Evolutionary conservation across 108 stramenopile genomes (phyloP).

Genomic region (Mediolabrus comicus): DNA sequence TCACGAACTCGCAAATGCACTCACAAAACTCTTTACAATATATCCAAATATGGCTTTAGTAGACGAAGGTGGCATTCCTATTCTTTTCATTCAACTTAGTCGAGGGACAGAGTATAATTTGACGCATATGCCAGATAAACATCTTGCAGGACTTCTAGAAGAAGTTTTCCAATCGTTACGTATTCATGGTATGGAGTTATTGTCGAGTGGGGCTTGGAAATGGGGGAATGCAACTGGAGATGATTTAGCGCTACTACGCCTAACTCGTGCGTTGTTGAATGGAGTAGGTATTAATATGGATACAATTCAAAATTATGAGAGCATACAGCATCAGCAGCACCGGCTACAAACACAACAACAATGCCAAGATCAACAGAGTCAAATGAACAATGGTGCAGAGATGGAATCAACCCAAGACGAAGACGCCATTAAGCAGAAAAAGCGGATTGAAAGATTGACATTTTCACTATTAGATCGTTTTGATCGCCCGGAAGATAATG

Average conservation of each 20-base stretch:
- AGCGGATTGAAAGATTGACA: constrained; percentile 49
- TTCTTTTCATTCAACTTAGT: constrained; percentile 34
- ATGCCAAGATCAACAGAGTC: background rate
- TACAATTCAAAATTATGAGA: constrained; percentile 44
- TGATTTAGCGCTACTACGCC: constrained; percentile 33
- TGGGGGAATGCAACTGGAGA: constrained; percentile 33
- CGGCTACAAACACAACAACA: background rate
- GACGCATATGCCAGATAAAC: constrained; percentile 37
- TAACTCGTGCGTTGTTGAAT: constrained; percentile 63
- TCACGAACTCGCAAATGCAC: constrained; percentile 38
- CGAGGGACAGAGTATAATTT: constrained; percentile 47
- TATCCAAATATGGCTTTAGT: constrained; percentile 46
- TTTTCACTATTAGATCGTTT: constrained; percentile 50
- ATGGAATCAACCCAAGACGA: constrained; percentile 21
- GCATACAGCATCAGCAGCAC: constrained; percentile 4
- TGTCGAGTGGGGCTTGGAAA: constrained; percentile 25
- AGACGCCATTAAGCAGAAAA: constrained; percentile 24
- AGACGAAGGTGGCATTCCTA: constrained; percentile 41
- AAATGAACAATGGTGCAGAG: background rate
- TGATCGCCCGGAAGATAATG: constrained; percentile 19
- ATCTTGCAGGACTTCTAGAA: constrained; percentile 32
- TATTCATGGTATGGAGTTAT: constrained; percentile 39
- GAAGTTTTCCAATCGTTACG: constrained; percentile 31
- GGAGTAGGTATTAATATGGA: constrained; percentile 67
- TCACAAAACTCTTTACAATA: constrained; percentile 25